Conservation (phyloP, 495 filamentous ascomycete species). For the Penicillium paxilli region DNA sequence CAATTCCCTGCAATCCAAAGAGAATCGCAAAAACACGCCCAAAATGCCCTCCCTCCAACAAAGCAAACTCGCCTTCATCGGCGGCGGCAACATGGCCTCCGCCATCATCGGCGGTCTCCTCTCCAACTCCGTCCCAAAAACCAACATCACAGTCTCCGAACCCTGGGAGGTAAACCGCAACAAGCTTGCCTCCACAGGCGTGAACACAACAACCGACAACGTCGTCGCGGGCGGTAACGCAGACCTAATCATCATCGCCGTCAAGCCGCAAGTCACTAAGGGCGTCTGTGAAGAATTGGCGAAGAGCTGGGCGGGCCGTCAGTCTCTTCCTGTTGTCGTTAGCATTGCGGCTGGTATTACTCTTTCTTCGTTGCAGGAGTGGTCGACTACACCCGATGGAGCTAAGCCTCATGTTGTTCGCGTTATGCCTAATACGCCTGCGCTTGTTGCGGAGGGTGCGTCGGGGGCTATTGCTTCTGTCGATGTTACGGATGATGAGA, state of each 20-base stretch:
- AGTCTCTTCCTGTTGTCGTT: conserved; percentile 52
- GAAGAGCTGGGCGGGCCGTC: conserved; percentile 74
- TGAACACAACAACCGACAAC: conserved; percentile 79
- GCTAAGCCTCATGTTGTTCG: conserved; percentile 32
- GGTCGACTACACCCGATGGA: conserved; percentile 30
- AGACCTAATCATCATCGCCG: conserved; percentile 80
- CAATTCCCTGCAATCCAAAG: background rate
- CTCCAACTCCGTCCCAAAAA: conserved; percentile 30
- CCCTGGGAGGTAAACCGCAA: conserved; percentile 80
- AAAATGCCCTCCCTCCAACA: conserved; percentile 38
- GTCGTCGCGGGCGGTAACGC: conserved; percentile 90
- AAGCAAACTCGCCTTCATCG: conserved; percentile 45
- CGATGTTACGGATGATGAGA: conserved; percentile 33
- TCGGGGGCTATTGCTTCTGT: conserved; percentile 31
- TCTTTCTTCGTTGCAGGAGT: conserved; percentile 32
- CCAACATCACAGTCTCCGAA: conserved; percentile 66
- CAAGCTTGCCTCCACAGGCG: conserved; percentile 86
- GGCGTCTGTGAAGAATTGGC: conserved; percentile 90
- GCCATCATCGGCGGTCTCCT: conserved; percentile 44
- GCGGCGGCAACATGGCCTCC: conserved; percentile 47
- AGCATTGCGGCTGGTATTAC: conserved; percentile 46
- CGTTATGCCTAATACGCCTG: conserved; percentile 46
- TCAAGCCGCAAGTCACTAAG: conserved; percentile 75
- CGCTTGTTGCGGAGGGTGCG: conserved; percentile 39
- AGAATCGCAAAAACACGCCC: background rate